Percentiles rank a stretch among this genome's conserved stretches.
Evolutionary conservation across 2,329 filamentous ascomycete species (phyloP).

Genomic region (Colletotrichum sp.): DNA sequence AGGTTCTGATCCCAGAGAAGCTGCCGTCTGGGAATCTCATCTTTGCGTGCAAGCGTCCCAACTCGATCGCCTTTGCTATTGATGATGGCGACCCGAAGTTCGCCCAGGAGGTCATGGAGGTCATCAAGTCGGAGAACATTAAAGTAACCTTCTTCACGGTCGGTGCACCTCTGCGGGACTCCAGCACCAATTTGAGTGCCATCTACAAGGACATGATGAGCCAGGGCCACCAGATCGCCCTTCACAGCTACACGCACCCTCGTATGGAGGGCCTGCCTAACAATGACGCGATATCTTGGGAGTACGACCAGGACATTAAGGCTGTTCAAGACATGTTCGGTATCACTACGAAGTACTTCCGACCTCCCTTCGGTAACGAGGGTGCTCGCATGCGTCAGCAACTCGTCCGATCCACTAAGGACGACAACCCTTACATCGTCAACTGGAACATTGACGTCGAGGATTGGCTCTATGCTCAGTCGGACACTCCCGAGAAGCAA

Average conservation of each 20-base stretch:
- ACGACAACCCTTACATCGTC: conserved; percentile 61
- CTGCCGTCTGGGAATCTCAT: conserved; percentile 64
- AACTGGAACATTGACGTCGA: conserved; percentile 75
- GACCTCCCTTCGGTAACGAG: conserved; percentile 72
- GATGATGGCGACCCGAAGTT: conserved; percentile 67
- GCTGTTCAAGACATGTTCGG: conserved; percentile 46
- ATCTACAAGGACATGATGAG: conserved; percentile 68
- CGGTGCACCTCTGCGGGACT: conserved; percentile 64
- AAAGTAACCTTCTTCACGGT: conserved; percentile 77
- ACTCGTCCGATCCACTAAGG: conserved; percentile 56
- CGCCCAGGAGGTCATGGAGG: conserved; percentile 52
- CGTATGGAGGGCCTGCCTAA: conserved; percentile 64
- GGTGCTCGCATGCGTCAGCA: conserved; percentile 70
- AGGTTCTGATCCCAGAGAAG: conserved; percentile 62
- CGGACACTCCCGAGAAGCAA: conserved; percentile 68
- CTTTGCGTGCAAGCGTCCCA: conserved; percentile 69
- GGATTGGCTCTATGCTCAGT: conserved; percentile 72
- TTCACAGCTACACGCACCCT: conserved; percentile 73
- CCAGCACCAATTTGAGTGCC: conserved; percentile 62
- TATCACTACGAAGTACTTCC: conserved; percentile 59
- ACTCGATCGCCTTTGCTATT: conserved; percentile 75
- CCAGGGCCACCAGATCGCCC: conserved; percentile 70
- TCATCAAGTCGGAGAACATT: conserved; percentile 65
- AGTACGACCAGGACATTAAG: conserved; percentile 61
- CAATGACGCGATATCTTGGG: conserved; percentile 63